phyloP scores from a whole-genome alignment of 805 yeast genomes.

The Clavispora vitiphila region DNA sequence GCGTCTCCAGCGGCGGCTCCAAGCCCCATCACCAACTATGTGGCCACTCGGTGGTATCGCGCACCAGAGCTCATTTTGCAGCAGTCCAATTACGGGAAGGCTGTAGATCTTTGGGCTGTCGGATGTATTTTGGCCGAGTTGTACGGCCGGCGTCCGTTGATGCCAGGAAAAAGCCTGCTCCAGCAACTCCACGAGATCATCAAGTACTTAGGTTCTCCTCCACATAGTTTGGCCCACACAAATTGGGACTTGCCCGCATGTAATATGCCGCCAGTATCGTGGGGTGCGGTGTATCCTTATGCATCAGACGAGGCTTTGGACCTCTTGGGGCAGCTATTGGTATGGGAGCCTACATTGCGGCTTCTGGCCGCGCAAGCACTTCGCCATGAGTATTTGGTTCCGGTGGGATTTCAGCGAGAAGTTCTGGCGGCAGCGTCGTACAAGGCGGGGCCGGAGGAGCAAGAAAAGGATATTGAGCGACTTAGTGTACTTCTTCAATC shows the following conservation, averaged over 20 bases:
- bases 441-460: constrained; percentile 62
- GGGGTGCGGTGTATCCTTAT: constrained; percentile 59
- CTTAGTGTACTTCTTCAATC: constrained; percentile 15
- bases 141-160: constrained; percentile 73
- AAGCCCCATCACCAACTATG: constrained; percentile 67
- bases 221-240: constrained; percentile 31
- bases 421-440: constrained; percentile 28
- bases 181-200: constrained; percentile 70
- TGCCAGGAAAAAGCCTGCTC: constrained; percentile 66
- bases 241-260: constrained; percentile 30
- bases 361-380: constrained; percentile 53
- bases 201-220: constrained; percentile 69
- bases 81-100: constrained; percentile 52
- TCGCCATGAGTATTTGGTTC: constrained; percentile 48
- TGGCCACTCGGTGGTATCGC: constrained; percentile 93
- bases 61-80: constrained; percentile 85
- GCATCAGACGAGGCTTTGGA: constrained; percentile 49
- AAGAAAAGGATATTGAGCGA: constrained; percentile 13
- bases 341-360: constrained; percentile 61
- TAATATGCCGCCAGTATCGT: constrained; percentile 29
- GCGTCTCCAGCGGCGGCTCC: constrained; percentile 12
- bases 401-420: background rate
- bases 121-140: constrained; percentile 89
- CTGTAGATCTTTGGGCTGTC: constrained; percentile 88
- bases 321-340: constrained; percentile 49